Evolutionary conservation across 139 green algal genomes (phyloP).

Genomic region (Micromonas commoda): DNA sequence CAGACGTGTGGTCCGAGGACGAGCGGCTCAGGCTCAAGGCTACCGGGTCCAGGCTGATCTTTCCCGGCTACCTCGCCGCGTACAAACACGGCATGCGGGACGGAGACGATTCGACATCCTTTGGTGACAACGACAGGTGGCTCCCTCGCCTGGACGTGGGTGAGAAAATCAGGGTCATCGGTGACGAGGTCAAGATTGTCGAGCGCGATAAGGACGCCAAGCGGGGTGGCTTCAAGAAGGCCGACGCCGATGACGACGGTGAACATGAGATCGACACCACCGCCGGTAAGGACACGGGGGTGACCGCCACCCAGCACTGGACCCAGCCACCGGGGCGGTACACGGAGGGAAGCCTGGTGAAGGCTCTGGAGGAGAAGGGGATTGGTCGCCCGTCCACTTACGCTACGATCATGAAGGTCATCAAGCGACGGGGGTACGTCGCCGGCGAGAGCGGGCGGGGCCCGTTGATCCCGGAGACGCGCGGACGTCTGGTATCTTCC

Average conservation of each 20-base stretch:
- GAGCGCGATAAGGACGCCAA: neutral
- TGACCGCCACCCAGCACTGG: constrained; percentile 48
- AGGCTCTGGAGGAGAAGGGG: constrained; percentile 70
- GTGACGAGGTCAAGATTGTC: neutral
- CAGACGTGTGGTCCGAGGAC: constrained; percentile 40
- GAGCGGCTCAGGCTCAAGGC: neutral
- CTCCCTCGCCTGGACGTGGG: neutral
- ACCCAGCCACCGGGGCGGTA: constrained; percentile 69
- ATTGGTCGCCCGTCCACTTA: constrained; percentile 92
- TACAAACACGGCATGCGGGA: neutral
- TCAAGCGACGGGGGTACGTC: constrained; percentile 62
- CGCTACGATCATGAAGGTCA: constrained; percentile 59
- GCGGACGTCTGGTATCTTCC: constrained; percentile 58
- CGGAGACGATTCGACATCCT: neutral
- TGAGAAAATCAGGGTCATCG: neutral
- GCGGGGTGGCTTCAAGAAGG: neutral
- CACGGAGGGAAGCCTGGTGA: constrained; percentile 55
- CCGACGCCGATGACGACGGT: neutral
- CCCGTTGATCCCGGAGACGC: constrained; percentile 48
- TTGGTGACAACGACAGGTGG: neutral
- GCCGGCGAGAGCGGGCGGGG: constrained; percentile 34
- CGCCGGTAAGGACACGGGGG: neutral
- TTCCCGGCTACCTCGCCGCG: constrained; percentile 10
- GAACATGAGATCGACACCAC: neutral
- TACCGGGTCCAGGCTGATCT: constrained; percentile 4